Evolutionary conservation across 2,329 filamentous ascomycete species (phyloP), one percentile per base, ranked within the genome.

Genomic region (Aspergillus carbonarius): DNA sequence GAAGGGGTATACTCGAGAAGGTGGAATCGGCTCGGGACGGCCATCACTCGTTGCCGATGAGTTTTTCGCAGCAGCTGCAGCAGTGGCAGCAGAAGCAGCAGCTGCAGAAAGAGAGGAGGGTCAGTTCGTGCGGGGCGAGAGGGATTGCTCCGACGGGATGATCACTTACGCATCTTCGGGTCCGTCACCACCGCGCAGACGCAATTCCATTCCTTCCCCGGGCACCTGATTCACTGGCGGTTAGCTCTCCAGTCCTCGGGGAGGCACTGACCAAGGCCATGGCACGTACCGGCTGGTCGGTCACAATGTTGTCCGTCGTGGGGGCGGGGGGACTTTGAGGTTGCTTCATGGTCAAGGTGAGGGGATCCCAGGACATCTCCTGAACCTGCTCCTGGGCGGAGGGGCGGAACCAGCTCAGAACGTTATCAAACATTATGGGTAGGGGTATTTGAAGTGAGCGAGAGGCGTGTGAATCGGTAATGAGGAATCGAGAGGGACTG

Each of bases 151-250:
- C 27, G 23, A 42, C 10, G 18, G n/a, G 13, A 8, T 18, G 15
- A 32, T n/a, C 18, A 37, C 55, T 53, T 18, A 57, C 55, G 42
- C 55, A 39, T 57, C 55, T n/a, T 57, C 55, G 8, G 39, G 18
- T 12, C 48, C 40, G 32, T 51, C 55, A 53, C 55, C 55, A 57
- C 55, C 55, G 32, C 55, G 55, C 25, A 57, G 17, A 18, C 50
- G 39, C 51, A 54, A 34, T 13, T 54, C 51, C 51, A 54, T 54
- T n/a, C 17, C 51, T 44, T 54, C 51, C 12, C 51, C 37, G 39
- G 42, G 37, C 6, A 20, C 10, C 51, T 54, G 51, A 23, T 23
- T 15, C 15, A 25, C n/a, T 20, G 4, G 1, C 6, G 15, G n/a
- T 54, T 20, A 44, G 51, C 30, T 8, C 27, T 32, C 37, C 13